Conservation (phyloP, 2,329 filamentous ascomycete species). For the Ceratocystis albifundus region DNA sequence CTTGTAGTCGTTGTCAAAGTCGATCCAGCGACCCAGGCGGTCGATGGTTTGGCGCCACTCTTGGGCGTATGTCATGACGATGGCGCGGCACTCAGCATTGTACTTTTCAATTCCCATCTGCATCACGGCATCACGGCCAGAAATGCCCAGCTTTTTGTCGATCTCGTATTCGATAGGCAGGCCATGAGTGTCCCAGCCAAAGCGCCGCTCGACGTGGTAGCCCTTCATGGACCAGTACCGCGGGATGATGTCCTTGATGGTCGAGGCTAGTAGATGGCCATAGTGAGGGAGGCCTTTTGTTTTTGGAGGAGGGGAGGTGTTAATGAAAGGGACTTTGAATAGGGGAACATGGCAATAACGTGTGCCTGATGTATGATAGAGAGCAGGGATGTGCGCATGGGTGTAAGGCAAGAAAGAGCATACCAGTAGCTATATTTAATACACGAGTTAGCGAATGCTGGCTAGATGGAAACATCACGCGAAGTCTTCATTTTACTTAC, state of each 20-base stretch:
- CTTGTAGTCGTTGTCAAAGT: constrained; percentile 73
- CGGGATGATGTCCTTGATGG: constrained; percentile 86
- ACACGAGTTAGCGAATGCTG: constrained; percentile 6
- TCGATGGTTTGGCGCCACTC: constrained; percentile 74
- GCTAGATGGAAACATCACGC: constrained; percentile 3
- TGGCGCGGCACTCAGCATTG: constrained; percentile 72
- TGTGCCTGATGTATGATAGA: neutral
- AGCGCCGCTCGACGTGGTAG: constrained; percentile 70
- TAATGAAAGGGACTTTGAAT: neutral
- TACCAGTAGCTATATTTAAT: constrained; percentile 23
- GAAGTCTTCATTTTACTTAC: constrained; percentile 16
- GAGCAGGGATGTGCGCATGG: neutral
- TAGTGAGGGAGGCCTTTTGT: constrained; percentile 28
- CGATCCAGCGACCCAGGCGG: constrained; percentile 61
- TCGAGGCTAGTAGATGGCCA: constrained; percentile 65
- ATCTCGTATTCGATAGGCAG: constrained; percentile 86
- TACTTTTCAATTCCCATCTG: constrained; percentile 72
- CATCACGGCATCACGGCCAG: constrained; percentile 66
- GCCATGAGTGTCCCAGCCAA: constrained; percentile 81
- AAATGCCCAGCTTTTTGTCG: constrained; percentile 77
- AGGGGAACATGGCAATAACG: neutral
- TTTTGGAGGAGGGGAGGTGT: neutral
- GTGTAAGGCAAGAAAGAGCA: neutral
- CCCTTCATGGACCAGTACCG: constrained; percentile 91
- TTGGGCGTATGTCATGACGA: constrained; percentile 70